Base-by-base conservation (phyloP, 2,329 filamentous ascomycete species). In the Alternaria metachromatica region DNA sequence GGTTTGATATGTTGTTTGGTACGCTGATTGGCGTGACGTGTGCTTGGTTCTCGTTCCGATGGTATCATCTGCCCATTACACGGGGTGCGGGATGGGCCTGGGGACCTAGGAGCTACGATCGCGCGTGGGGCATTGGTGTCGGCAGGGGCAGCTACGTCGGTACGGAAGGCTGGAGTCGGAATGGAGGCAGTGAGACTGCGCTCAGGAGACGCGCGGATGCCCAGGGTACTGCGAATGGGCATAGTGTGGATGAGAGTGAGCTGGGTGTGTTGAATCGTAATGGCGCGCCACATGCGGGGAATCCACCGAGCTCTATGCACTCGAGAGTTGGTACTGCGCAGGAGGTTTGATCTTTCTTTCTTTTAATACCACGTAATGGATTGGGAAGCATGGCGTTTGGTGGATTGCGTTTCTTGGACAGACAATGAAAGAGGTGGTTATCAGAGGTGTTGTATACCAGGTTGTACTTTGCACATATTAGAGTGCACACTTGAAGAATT, bases 1-100 rank as follows among this genome's bases (percentile, higher is more conserved):
- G 90, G n/a, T 95, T 97, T 77, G 95, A 98, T 69, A 92, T 97
- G 68, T 81, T 97, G 3, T 93, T 92, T 66, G 95, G 95, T n/a
- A 91, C 90, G 59, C 69, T 92, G 12, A 91, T 97, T 65, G 95
- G 95, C 9, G 86, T 90, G 13, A 80, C 89, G 48, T 87, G 87
- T 41, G 87, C 92, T 20, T 89, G 90, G 77, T 89, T 95, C 70
- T 87, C 90, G 4, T 97, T 97, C 83, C 86, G 92, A 23, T 93
- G 90, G 82, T 97, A 97, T 76, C 93, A 97, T 76, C 82, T 96
- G 10, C 93, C 94, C 1, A 89, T 97, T 66, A 84, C 83, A 20
- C 85, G 87, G n/a, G 93, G 93, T 7, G 91, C 90, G 2, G 94
- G 94, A 13, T 97, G 94, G 93, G 89, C 92, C 0, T 97, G 94